Base-by-base conservation (phyloP, 805 yeast genomes). In the Debaryomyces maramus region DNA sequence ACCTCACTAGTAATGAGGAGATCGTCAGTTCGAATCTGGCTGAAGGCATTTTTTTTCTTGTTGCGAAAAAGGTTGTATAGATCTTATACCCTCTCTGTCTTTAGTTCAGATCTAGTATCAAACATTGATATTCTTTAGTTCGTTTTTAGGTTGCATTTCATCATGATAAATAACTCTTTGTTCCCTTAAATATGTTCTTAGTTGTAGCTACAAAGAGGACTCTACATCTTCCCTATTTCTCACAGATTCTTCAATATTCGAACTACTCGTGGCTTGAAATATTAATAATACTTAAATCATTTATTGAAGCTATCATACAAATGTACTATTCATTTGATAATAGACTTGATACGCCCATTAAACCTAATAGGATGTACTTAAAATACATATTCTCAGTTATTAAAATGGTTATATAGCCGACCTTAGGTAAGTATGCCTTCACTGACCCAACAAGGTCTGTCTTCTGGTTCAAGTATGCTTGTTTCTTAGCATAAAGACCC, bases 351-450 rank as follows among this genome's bases (percentile, higher is more conserved):
- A 91, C 38, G 2, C 83, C 90, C 65, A 90, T 69, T 21, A 83
- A 56, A 0, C 88, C 97, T 53, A 93, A 64, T 56, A 91, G 65
- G 0, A 83, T 84, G 53, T 78, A 85, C 56, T 88, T 87, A 60
- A 89, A 84, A 57, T 87, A 88, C 42, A 78, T 77, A 57, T 88
- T 88, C 56, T 93, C 99, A 5, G 96, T 87, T 46, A 93, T 78
- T 57, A 91, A 77, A 43, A 93, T 90, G 1, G 99, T 93, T 6
- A 89, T 75, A 53, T 93, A 93, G 0, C 99, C 99, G 13, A 90
- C 72, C 53, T 75, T 78, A 11, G 99, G 99, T 41, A 93, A 67
- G 59, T 90, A 93, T 1, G 85, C 97, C 63, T 83, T 83, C n/a
- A 91, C 99, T 2, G 89, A 81, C 2, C 98, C 98, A 6, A 88